These are phyloP conservation scores for Rhizophagus sp. DNA, from an alignment of 192 early-diverging fungal species.

Conservation along the genomic window DNA sequence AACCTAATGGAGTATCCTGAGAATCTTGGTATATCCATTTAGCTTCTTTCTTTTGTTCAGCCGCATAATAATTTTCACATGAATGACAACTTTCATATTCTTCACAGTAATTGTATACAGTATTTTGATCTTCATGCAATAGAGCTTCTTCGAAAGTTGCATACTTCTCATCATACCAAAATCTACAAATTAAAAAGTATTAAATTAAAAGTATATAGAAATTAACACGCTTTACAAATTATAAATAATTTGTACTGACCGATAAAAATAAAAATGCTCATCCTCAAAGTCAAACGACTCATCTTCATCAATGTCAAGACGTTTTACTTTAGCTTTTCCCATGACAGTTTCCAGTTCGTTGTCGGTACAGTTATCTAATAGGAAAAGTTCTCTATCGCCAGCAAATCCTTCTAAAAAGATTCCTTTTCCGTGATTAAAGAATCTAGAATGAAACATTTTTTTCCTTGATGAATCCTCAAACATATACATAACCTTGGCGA, in stretches of 20 bases:
- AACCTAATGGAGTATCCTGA: not conserved
- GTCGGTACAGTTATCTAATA: not conserved
- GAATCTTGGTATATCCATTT: slow-evolving; percentile 21
- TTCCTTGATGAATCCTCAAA: slow-evolving; percentile 33
- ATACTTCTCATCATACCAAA: slow-evolving; percentile 54
- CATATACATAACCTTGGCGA: slow-evolving; percentile 47
- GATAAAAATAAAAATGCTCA: slow-evolving; percentile 44
- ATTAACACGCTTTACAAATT: too few species aligned
- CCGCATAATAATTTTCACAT: slow-evolving; percentile 14
- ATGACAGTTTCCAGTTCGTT: slow-evolving; percentile 27
- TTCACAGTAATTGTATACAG: slow-evolving; percentile 30
- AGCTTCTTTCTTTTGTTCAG: not conserved
- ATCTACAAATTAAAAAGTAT: slow-evolving; percentile 31
- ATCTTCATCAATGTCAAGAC: slow-evolving; percentile 40
- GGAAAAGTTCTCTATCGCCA: not conserved
- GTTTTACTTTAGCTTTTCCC: slow-evolving; percentile 21
- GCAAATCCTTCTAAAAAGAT: slow-evolving; percentile 38
- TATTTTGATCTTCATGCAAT: slow-evolving; percentile 33
- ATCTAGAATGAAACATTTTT: slow-evolving; percentile 49
- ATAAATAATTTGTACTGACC: slow-evolving; percentile 21
- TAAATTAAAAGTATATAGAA: not conserved
- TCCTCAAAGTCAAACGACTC: slow-evolving; percentile 37
- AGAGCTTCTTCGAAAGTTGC: slow-evolving; percentile 59
- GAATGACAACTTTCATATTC: slow-evolving; percentile 26
- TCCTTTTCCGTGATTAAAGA: slow-evolving; percentile 53